Conservation (phyloP, 129 eudicot species). For the Artemisia argyi region DNA sequence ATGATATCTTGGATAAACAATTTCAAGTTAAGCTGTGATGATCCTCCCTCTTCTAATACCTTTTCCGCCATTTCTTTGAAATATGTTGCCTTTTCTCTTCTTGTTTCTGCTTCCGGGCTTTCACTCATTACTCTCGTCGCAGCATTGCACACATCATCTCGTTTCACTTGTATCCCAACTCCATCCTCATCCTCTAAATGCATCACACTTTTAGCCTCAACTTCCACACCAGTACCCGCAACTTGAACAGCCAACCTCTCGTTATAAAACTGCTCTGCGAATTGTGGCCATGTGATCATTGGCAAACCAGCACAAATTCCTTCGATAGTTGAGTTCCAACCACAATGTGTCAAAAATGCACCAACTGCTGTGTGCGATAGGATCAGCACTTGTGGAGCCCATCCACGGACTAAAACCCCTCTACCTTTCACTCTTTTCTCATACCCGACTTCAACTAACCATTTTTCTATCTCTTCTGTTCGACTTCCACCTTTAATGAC, state of each 20-base stretch:
- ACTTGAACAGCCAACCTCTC: slow-evolving; percentile 34
- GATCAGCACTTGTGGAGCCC: slow-evolving; percentile 50
- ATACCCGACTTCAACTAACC: slow-evolving; percentile 28
- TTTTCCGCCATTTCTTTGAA: slow-evolving; percentile 28
- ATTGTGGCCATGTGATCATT: slow-evolving; percentile 52
- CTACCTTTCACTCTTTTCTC: slow-evolving; percentile 32
- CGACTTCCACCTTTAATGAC: slow-evolving; percentile 33
- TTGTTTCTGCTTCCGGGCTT: slow-evolving; percentile 29
- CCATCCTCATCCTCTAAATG: slow-evolving; percentile 26
- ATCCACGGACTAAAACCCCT: slow-evolving; percentile 38
- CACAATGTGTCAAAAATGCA: slow-evolving; percentile 50
- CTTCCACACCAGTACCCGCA: slow-evolving; percentile 30
- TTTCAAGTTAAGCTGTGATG: slow-evolving; percentile 28
- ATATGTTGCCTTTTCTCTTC: slow-evolving; percentile 25
- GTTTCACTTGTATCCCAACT: slow-evolving; percentile 23
- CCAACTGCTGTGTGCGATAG: slow-evolving; percentile 40
- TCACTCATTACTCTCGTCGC: slow-evolving; percentile 27
- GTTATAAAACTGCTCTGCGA: slow-evolving; percentile 41
- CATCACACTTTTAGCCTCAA: slow-evolving; percentile 28
- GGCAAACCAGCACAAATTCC: slow-evolving; percentile 44
- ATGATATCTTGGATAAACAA: slow-evolving; percentile 33
- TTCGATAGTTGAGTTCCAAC: slow-evolving; percentile 54
- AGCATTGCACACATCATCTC: slow-evolving; percentile 33
- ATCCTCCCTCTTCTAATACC: slow-evolving; percentile 36
- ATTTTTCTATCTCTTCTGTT: slow-evolving; percentile 31